These are phyloP conservation scores for Ambrosia hybrid DNA, from an alignment of 140 eudicot genomes.

Conservation along the genomic window DNA sequence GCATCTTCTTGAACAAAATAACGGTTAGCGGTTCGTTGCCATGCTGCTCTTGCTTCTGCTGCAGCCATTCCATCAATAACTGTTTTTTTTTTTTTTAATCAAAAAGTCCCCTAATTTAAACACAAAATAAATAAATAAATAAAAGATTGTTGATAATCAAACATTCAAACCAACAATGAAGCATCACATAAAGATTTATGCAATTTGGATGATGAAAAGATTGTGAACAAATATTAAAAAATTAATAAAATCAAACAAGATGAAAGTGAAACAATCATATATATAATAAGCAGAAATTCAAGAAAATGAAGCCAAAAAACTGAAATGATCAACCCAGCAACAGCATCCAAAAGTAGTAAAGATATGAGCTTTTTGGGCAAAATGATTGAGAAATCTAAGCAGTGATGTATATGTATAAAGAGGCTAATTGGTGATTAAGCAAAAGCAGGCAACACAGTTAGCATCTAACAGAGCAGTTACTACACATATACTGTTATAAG, in stretches of 20 bases:
- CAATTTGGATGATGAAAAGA: neutral
- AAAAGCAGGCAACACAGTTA: slow-evolving; percentile 1
- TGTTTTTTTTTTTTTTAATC: neutral
- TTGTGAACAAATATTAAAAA: neutral
- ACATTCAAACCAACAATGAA: neutral
- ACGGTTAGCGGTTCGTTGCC: slow-evolving; percentile 96
- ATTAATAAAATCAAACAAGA: neutral
- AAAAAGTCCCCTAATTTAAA: slow-evolving; percentile 4
- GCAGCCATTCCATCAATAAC: slow-evolving; percentile 63
- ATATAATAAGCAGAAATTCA: neutral
- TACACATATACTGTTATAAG: too few species aligned
- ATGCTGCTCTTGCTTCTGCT: slow-evolving; percentile 96
- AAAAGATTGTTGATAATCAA: neutral
- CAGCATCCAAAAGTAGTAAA: neutral
- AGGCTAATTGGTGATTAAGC: neutral
- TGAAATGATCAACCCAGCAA: neutral
- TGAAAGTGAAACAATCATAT: neutral
- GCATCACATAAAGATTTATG: neutral
- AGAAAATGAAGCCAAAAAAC: neutral
- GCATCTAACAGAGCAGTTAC: too few species aligned
- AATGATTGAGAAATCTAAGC: neutral
- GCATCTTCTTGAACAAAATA: slow-evolving; percentile 97
- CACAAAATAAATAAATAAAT: too few species aligned
- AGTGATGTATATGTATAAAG: neutral
- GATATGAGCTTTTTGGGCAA: neutral